These are phyloP conservation scores for Arachis hypogaea DNA, from an alignment of 306 rosid species.

Conservation along the genomic window DNA sequence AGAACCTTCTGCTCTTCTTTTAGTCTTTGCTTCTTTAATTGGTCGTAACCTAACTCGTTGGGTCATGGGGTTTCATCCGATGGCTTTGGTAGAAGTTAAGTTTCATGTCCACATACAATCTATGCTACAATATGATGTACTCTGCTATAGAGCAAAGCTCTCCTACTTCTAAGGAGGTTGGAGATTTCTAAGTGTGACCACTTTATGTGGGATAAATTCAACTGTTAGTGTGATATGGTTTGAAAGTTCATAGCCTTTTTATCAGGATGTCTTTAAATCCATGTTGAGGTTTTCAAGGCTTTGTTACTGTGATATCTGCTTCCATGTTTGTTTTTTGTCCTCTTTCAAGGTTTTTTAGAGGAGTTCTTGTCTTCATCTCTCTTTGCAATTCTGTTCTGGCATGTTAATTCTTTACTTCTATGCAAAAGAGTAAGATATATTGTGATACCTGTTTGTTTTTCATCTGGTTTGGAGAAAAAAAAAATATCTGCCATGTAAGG, in stretches of 20 bases:
- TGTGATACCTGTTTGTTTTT: constrained; percentile 22
- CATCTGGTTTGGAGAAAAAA: not conserved
- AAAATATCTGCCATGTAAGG: constrained; percentile 8
- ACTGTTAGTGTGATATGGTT: not conserved
- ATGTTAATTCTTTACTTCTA: not conserved
- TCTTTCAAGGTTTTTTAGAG: not conserved
- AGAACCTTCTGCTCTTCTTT: not conserved
- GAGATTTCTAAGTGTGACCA: not conserved
- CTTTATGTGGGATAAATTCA: not conserved
- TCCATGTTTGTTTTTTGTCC: not conserved
- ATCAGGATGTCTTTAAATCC: not conserved
- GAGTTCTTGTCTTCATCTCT: not conserved
- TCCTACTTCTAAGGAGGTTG: not conserved
- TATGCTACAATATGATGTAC: not conserved
- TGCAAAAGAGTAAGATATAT: not conserved
- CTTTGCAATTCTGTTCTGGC: not conserved
- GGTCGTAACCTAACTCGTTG: not conserved
- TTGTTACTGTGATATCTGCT: not conserved
- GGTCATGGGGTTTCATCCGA: not conserved
- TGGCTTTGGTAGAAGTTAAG: not conserved
- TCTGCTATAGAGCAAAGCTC: not conserved
- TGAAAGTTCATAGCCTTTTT: not conserved
- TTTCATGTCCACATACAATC: not conserved
- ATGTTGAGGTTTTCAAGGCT: not conserved
- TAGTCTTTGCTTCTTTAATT: not conserved